phyloP scores from a whole-genome alignment of 345 rosid species.

The Syzygium aqueum region DNA sequence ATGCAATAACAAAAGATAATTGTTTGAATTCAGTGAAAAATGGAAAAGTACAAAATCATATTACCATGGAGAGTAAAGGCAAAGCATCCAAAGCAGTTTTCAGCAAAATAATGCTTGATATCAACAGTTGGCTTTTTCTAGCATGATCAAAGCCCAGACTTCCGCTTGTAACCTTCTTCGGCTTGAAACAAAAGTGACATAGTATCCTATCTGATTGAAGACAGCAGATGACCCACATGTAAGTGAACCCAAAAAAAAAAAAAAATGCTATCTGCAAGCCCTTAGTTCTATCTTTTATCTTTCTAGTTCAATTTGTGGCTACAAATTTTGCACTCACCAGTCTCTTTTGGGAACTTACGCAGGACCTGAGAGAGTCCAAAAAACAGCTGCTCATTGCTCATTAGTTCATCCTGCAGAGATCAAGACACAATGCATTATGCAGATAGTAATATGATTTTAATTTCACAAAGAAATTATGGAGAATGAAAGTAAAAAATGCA shows the following conservation, averaged over 20 bases:
- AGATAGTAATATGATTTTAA: not conserved
- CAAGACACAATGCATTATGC: constrained; percentile 7
- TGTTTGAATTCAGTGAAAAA: not conserved
- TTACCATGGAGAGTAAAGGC: constrained; percentile 78
- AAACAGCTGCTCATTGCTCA: constrained; percentile 91
- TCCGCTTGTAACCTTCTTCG: constrained; percentile 65
- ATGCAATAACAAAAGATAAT: constrained; percentile 2
- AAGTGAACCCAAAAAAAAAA: constrained; percentile 8
- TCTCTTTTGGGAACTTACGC: constrained; percentile 94
- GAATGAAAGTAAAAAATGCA: constrained; percentile 1
- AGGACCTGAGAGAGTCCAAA: constrained; percentile 93
- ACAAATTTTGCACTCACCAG: constrained; percentile 35
- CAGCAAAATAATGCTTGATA: constrained; percentile 86
- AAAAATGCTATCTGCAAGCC: not conserved
- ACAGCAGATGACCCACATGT: constrained; percentile 9
- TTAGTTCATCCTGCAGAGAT: constrained; percentile 70
- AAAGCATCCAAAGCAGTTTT: constrained; percentile 94
- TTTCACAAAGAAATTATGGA: not conserved
- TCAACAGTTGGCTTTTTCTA: constrained; percentile 73
- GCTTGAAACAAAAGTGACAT: constrained; percentile 98
- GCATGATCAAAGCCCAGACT: constrained; percentile 53
- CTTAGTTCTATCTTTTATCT: not conserved
- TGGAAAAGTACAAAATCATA: not conserved
- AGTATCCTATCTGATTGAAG: constrained; percentile 72
- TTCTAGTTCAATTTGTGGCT: not conserved